Percentiles rank a stretch among this genome's conserved stretches.
These are phyloP conservation scores for Parastagonospora avenae DNA, from an alignment of 2,329 filamentous ascomycete species.

Conservation along the genomic window DNA sequence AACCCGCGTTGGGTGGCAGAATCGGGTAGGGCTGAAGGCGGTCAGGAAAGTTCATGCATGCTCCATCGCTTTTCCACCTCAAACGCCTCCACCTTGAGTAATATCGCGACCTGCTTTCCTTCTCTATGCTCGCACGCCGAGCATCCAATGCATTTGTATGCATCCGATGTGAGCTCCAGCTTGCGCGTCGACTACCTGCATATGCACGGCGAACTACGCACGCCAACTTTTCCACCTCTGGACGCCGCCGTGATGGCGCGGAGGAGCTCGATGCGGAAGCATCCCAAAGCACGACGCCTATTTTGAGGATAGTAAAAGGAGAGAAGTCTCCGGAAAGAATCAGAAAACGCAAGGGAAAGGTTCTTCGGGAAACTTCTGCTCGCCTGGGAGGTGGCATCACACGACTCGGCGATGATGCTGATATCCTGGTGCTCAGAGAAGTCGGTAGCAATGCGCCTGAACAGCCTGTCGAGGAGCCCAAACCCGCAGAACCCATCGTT, in stretches of 20 bases:
- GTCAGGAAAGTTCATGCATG: slow-evolving; percentile 33
- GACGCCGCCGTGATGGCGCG: slow-evolving; percentile 27
- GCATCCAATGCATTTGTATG: slow-evolving; percentile 46
- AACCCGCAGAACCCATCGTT: slow-evolving; percentile 10
- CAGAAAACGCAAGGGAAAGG: slow-evolving; percentile 28
- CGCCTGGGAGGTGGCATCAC: slow-evolving; percentile 34
- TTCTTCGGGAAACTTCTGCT: slow-evolving; percentile 34
- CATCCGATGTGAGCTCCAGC: slow-evolving; percentile 45
- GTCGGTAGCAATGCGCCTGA: slow-evolving; percentile 10
- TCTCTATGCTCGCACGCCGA: slow-evolving; percentile 45
- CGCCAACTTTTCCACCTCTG: slow-evolving; percentile 36
- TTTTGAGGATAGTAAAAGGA: slow-evolving; percentile 13
- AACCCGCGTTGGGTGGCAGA: slow-evolving; percentile 38
- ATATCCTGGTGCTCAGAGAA: slow-evolving; percentile 44
- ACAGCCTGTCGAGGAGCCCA: not conserved
- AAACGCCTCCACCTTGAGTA: slow-evolving; percentile 6
- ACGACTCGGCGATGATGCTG: slow-evolving; percentile 39
- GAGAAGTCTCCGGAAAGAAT: slow-evolving; percentile 24
- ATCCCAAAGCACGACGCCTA: not conserved
- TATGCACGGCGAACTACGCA: slow-evolving; percentile 18
- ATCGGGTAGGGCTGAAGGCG: slow-evolving; percentile 34
- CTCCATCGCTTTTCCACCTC: slow-evolving; percentile 7
- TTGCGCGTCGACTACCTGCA: slow-evolving; percentile 24
- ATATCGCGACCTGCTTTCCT: not conserved
- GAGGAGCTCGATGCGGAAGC: slow-evolving; percentile 13